A percentile compares a stretch with the other conserved stretches of the same genome.
Conservation (phyloP, 345 rosid genomes). For the Dipteronia dyeriana region DNA sequence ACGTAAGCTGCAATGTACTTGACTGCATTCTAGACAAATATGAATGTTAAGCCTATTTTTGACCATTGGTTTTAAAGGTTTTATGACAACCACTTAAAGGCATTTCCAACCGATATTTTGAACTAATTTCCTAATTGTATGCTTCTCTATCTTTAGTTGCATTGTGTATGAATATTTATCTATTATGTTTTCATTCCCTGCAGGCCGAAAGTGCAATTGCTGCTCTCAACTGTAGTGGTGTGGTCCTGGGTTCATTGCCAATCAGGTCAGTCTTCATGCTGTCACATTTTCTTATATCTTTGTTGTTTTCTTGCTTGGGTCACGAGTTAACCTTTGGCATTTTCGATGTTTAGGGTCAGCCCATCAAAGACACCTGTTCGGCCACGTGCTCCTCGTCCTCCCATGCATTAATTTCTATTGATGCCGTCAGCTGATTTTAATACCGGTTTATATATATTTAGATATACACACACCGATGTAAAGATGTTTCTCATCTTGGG, state of each 20-base stretch:
- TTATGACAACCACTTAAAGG: background rate
- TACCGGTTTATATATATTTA: conserved; percentile 30
- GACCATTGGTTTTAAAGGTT: background rate
- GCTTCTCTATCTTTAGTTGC: background rate
- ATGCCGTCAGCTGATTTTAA: conserved; percentile 16
- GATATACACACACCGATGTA: conserved; percentile 37
- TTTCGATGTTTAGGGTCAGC: conserved; percentile 65
- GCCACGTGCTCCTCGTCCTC: conserved; percentile 81
- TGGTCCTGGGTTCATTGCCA: conserved; percentile 84
- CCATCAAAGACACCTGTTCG: conserved; percentile 99
- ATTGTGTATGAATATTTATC: background rate
- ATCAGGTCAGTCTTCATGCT: conserved; percentile 56
- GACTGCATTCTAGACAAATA: background rate
- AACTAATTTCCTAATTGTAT: background rate
- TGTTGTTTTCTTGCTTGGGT: background rate
- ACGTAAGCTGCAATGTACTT: background rate
- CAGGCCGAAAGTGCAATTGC: conserved; percentile 98
- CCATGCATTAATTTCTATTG: conserved; percentile 49
- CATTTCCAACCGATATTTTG: background rate
- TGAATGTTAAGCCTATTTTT: conserved; percentile 3
- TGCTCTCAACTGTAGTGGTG: conserved; percentile 95
- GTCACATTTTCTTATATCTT: background rate
- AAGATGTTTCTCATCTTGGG: conserved; percentile 36
- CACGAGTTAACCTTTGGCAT: conserved; percentile 6
- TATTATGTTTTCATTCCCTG: conserved; percentile 2